These are phyloP conservation scores for Croton setiger DNA, from an alignment of 441 rosid species.

Conservation along the genomic window DNA sequence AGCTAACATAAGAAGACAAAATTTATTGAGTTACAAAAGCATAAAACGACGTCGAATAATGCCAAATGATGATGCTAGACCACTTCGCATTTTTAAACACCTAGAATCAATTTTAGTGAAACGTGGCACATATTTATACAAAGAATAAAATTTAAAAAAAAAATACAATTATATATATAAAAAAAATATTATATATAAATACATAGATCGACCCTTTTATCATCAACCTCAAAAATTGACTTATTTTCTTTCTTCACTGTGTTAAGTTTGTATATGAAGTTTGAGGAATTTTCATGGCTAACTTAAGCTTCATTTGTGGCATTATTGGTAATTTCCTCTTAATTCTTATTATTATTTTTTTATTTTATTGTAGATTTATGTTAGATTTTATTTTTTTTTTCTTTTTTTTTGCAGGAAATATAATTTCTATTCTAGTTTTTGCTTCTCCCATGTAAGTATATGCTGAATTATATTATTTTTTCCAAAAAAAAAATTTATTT, in stretches of 20 bases:
- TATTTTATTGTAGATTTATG: background rate
- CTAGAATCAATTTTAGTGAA: background rate
- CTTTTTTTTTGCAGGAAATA: constrained; percentile 35
- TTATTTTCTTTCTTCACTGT: background rate
- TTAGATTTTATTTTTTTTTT: background rate
- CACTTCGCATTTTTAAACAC: background rate
- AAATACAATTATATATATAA: too few relatives aligned
- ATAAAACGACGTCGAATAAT: background rate
- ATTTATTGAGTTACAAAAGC: background rate
- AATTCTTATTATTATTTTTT: background rate
- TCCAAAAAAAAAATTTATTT: too few relatives aligned
- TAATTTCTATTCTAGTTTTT: constrained; percentile 47
- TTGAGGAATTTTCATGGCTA: constrained; percentile 23
- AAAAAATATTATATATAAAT: background rate
- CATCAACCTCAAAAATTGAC: background rate
- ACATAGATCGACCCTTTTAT: background rate
- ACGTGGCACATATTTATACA: constrained; percentile 1
- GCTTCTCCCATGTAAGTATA: constrained; percentile 54
- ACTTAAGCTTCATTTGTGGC: constrained; percentile 37
- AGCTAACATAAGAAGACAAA: background rate
- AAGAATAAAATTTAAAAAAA: too few relatives aligned
- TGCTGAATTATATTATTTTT: background rate
- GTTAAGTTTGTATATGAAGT: too few relatives aligned
- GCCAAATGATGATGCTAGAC: background rate
- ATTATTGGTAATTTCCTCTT: constrained; percentile 33